Evolutionary conservation across 805 yeast species (phyloP).

Genomic region (Geotrichum ghanense): DNA sequence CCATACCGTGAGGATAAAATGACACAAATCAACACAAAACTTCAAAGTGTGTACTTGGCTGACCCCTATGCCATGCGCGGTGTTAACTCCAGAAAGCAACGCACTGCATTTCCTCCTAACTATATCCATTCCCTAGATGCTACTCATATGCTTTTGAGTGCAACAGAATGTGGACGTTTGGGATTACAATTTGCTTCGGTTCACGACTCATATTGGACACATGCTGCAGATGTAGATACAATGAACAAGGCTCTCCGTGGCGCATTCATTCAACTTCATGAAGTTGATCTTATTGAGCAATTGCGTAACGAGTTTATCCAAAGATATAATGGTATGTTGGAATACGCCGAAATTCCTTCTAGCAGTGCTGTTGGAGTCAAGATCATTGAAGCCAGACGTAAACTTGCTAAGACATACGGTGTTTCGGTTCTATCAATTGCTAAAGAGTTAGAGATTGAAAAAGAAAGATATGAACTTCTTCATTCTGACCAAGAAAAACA

Average conservation of each 20-base stretch:
- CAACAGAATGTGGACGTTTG: conserved; percentile 55
- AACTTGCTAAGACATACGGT: conserved; percentile 33
- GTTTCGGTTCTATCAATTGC: conserved; percentile 49
- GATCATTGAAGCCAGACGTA: conserved; percentile 38
- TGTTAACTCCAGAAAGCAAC: conserved; percentile 82
- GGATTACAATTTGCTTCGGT: conserved; percentile 81
- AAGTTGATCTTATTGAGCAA: conserved; percentile 55
- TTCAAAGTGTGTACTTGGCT: conserved; percentile 76
- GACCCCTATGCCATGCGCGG: conserved; percentile 81
- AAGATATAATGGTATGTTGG: conserved; percentile 64
- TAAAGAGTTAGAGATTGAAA: conserved; percentile 68
- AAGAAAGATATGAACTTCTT: conserved; percentile 44
- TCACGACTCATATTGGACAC: conserved; percentile 98
- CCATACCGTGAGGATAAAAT: conserved; percentile 71
- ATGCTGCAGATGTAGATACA: conserved; percentile 66
- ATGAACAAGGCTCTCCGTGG: conserved; percentile 67
- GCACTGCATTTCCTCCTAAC: conserved; percentile 91
- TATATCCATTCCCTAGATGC: conserved; percentile 93
- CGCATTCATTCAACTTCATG: conserved; percentile 69
- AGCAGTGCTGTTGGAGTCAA: conserved; percentile 39
- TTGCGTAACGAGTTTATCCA: conserved; percentile 69
- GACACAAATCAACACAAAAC: conserved; percentile 61
- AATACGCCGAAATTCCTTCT: conserved; percentile 43
- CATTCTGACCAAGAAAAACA: conserved; percentile 32
- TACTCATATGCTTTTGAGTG: conserved; percentile 89